Evolutionary conservation across 306 rosid species (phyloP), one percentile per base, ranked within the genome.

Genomic region (Cicer arietinum): DNA sequence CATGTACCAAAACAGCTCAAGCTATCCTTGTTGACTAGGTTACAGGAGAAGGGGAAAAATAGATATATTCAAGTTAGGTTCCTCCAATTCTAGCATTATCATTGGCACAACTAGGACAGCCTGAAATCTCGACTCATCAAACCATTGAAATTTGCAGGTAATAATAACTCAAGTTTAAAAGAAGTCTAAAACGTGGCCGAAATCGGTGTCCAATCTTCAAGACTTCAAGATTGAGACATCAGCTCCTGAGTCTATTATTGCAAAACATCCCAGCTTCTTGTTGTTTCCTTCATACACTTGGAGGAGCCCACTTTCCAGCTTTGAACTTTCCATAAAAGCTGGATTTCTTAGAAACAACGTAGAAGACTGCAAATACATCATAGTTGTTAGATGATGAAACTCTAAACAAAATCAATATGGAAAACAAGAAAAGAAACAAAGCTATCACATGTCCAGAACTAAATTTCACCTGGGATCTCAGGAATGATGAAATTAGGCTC

Each of bases 271-370:
- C 17, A 16, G 79, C 51, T 57, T 48, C 44, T n/a, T 65, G 48
- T 67, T 52, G 59, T 39, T 57, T 40, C 62, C 73, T 47, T 79
- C 64, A 79, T 73, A 67, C 59, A 65, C 78, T 63, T 35, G 96
- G 97, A 80, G 87, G 92, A 74, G 80, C 63, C 99, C 99, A 94
- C 47, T 83, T 78, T 70, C 97, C 96, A 30, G 94, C 84, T 83
- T 88, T 90, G 96, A 94, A 94, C 78, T 87, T 86, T 69, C 79
- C 52, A 64, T 89, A 92, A 82, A 94, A 94, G 82, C 79, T 83
- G 68, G 99, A 89, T 47, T 76, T 76, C 85, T 86, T 89, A 17
- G 97, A 90, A 74, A 94, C 93, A 45, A 88, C 95, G 77, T 84
- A 89, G 84, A 92, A 92, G 51, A 94, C 99, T 92, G 97, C 90